Base-by-base conservation (phyloP, 495 filamentous ascomycete species). In the Trichocladium antarcticum region DNA sequence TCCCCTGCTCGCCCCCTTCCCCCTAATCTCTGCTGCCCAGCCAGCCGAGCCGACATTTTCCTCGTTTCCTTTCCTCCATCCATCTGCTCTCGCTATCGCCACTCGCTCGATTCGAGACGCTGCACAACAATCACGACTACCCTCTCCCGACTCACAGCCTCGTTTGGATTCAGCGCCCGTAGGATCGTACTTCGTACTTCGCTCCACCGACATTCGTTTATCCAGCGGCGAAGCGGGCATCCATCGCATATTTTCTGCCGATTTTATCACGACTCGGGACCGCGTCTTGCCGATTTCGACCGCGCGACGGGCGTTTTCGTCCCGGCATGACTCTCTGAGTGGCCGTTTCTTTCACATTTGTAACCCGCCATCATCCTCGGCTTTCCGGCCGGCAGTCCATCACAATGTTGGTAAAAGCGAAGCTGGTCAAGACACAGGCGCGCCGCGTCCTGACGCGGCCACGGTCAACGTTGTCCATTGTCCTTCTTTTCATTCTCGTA, bases 401-500 rank as follows among this genome's bases (percentile, higher is more conserved):
- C 24, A 42, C 28, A 17, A 45, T 47, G 37, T 48, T 52, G 36
- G 49, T 51, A 32, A 50, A 50, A 29, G 37, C 42, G 35, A 54
- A 49, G 45, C 57, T 66, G 63, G 53, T 68, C 24, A 68, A 67
- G 44, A 54, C 59, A 21, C 66, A 69, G 49, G 54, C 63, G n/a
- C 66, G 65, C 61, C 80, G 70, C 61, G 80, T 57, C 53, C 67
- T 58, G 52, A 74, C 55, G 70, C 75, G 47, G 70, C 79, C 49
- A 60, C 71, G 53, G 54, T 58, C 54, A 29, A 46, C 61, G 0
- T 41, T 69, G 6, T 22, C 56, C 49, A 15, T 42, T 5, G 20
- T 63, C 49, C 6, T 63, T 20, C 57, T 58, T 12, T 35, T 64
- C 1, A 49, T 67, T 8, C 50, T 61, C 11, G 16, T 68, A 1